Conservation (phyloP, 1,284 basidiomycete genomes). For the Puccinia polysora region DNA sequence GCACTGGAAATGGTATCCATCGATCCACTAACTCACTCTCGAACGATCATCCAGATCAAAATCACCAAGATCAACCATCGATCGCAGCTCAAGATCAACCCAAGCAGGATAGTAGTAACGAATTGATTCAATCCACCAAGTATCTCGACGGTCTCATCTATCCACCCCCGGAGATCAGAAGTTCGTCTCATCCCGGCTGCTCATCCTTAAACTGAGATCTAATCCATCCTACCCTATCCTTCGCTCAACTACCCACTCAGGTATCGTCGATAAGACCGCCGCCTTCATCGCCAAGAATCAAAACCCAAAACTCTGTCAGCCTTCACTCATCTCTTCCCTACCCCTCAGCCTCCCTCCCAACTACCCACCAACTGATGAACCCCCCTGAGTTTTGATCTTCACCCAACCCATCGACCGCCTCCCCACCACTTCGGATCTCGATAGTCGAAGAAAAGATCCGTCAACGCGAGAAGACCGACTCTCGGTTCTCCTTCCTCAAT, state of each 20-base stretch:
- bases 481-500: constrained; percentile 94
- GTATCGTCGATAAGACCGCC: constrained; percentile 94
- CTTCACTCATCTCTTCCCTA: background rate
- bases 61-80: no score
- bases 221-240: background rate
- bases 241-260: constrained; percentile 54
- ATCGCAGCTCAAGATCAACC: background rate
- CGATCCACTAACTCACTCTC: background rate
- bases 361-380: background rate
- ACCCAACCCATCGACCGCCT: background rate
- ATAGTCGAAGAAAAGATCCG: constrained; percentile 87
- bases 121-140: constrained; percentile 54
- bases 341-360: background rate
- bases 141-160: constrained; percentile 80
- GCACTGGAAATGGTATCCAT: background rate
- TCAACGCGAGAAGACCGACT: constrained; percentile 85
- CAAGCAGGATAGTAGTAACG: constrained; percentile 17
- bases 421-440: no score
- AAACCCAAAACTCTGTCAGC: constrained; percentile 66
- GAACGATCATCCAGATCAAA: background rate
- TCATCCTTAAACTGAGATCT: background rate
- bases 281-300: constrained; percentile 84
- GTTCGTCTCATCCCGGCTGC: constrained; percentile 54
- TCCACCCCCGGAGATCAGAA: constrained; percentile 86
- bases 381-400: background rate